Percentiles rank a stretch among this genome's conserved stretches.
Conservation (phyloP, 2,329 filamentous ascomycete species). For the Pseudophaeomoniella oleicola region DNA sequence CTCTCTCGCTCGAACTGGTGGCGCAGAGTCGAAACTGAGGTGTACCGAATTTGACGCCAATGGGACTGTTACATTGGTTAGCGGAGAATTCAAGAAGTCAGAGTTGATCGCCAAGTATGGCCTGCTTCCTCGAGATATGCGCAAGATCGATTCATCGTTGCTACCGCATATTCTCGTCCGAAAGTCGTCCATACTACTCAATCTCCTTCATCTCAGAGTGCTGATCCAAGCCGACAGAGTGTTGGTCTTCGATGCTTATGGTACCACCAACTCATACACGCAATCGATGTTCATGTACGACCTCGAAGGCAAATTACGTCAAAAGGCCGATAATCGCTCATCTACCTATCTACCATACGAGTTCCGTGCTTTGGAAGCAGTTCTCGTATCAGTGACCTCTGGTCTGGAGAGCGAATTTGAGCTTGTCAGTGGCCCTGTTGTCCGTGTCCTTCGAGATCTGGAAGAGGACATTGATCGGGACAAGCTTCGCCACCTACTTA, state of each 20-base stretch:
- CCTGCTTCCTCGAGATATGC: constrained; percentile 73
- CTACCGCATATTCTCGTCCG: constrained; percentile 91
- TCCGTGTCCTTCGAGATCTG: constrained; percentile 72
- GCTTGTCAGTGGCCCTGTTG: constrained; percentile 80
- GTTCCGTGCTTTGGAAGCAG: constrained; percentile 87
- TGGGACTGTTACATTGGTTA: constrained; percentile 81
- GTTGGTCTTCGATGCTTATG: constrained; percentile 90
- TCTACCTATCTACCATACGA: constrained; percentile 60
- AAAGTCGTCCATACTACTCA: constrained; percentile 83
- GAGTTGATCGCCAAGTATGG: constrained; percentile 85
- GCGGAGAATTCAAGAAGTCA: constrained; percentile 93
- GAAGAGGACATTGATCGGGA: constrained; percentile 96
- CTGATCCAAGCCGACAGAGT: constrained; percentile 91
- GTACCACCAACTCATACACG: constrained; percentile 83
- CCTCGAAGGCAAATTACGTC: constrained; percentile 77
- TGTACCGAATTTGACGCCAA: constrained; percentile 93
- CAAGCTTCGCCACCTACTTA: constrained; percentile 77
- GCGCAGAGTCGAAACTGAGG: constrained; percentile 67
- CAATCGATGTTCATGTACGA: constrained; percentile 98
- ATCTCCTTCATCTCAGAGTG: constrained; percentile 88
- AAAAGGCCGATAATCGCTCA: constrained; percentile 38
- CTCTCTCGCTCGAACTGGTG: constrained; percentile 36
- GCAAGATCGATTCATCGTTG: constrained; percentile 94
- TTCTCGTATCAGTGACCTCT: constrained; percentile 82
- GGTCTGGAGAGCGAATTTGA: constrained; percentile 92